These are phyloP conservation scores for Poa pratensis DNA, from an alignment of 176 grass and related monocot genomes.

Conservation along the genomic window DNA sequence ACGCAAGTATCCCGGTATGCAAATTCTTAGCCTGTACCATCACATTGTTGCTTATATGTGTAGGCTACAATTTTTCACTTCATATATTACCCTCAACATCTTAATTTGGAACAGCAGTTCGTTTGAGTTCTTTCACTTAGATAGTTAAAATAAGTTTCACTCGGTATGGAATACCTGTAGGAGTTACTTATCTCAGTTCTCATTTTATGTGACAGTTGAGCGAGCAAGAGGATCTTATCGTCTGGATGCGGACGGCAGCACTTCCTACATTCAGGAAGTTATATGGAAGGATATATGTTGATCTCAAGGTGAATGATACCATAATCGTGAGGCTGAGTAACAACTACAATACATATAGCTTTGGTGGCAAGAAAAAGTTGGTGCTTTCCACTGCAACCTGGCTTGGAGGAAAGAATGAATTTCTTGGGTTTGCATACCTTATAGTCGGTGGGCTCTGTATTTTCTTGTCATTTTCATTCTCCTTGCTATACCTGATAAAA, in stretches of 20 bases:
- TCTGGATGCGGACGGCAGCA: conserved; percentile 95
- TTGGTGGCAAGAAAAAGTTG: conserved; percentile 81
- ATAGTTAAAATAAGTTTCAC: conserved; percentile 20
- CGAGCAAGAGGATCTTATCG: conserved; percentile 83
- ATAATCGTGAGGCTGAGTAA: conserved; percentile 78
- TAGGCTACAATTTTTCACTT: background rate
- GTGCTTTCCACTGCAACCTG: conserved; percentile 90
- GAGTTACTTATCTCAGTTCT: conserved; percentile 39
- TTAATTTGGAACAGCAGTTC: too few species aligned
- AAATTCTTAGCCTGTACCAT: conserved; percentile 14
- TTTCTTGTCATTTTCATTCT: conserved; percentile 72
- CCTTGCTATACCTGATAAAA: conserved; percentile 77
- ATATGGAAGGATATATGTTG: conserved; percentile 76
- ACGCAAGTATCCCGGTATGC: conserved; percentile 60
- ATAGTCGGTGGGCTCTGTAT: conserved; percentile 81
- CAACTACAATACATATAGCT: conserved; percentile 89
- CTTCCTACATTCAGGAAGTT: conserved; percentile 93
- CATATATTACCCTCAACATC: too few species aligned
- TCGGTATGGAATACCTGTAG: background rate
- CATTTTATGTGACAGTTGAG: conserved; percentile 58
- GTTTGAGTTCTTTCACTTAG: conserved; percentile 24
- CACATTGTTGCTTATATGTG: conserved; percentile 23
- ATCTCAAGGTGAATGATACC: conserved; percentile 78
- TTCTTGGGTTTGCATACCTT: conserved; percentile 80
- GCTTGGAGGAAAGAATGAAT: conserved; percentile 90